Conservation (phyloP, 225 moss, liverwort and hornwort species). For the Bryoerythrophyllum caledonicum region DNA sequence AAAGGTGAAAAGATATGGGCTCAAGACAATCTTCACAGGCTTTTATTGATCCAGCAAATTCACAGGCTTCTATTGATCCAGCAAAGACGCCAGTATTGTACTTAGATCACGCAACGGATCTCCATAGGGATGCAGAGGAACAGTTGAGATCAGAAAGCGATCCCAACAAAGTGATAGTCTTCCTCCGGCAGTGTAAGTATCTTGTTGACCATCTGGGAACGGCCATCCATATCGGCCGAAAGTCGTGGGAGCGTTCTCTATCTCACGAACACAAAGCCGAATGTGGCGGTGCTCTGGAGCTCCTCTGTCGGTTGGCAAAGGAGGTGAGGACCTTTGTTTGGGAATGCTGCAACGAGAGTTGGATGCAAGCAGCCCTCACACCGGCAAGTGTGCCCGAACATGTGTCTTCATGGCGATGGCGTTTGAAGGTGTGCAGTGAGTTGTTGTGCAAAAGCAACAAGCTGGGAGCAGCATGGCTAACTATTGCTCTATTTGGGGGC, state of each 20-base stretch:
- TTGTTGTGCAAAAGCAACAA: conserved; percentile 3
- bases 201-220: neutral
- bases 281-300: neutral
- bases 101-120: no score
- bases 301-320: neutral
- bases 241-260: no score
- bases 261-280: neutral
- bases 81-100: no score
- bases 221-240: neutral
- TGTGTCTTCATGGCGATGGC: neutral
- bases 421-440: neutral
- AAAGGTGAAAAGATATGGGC: no score
- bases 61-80: no score
- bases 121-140: neutral
- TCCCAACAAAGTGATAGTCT: neutral
- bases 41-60: no score
- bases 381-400: neutral
- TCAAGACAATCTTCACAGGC: no score
- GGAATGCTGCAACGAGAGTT: neutral
- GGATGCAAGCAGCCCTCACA: conserved; percentile 1
- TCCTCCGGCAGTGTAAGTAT: neutral
- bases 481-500: neutral
- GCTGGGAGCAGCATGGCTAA: conserved; percentile 8
- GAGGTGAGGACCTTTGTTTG: neutral
- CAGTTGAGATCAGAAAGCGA: neutral